Conservation (phyloP, 805 yeast species). For the Candida arabinofermentans region DNA sequence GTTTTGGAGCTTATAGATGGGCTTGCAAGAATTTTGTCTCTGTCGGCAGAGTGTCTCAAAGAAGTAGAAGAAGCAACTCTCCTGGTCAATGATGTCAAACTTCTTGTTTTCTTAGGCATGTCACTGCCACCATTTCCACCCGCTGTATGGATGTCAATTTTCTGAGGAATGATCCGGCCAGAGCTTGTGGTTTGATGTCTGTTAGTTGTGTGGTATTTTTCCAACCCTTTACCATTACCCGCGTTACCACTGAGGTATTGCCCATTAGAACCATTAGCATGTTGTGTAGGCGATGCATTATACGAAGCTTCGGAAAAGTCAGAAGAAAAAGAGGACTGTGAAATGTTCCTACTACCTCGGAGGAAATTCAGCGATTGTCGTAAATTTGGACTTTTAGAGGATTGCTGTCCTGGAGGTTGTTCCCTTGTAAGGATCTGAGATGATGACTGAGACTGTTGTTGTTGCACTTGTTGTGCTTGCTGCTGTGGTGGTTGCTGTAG, state of each 20-base stretch:
- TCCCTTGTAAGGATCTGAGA: slow-evolving; percentile 1
- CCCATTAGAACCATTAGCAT: neutral
- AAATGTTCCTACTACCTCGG: slow-evolving; percentile 26
- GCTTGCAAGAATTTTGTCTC: slow-evolving; percentile 25
- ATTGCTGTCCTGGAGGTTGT: slow-evolving; percentile 9
- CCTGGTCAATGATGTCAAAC: slow-evolving; percentile 40
- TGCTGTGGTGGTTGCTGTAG: slow-evolving; percentile 5
- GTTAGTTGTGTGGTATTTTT: slow-evolving; percentile 31
- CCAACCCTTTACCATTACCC: slow-evolving; percentile 18
- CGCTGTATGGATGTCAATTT: slow-evolving; percentile 31
- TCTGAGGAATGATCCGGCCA: slow-evolving; percentile 45
- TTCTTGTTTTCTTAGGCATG: slow-evolving; percentile 41
- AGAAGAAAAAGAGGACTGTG: slow-evolving; percentile 20
- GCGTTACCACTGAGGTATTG: neutral
- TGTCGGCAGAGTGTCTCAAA: slow-evolving; percentile 28
- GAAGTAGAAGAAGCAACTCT: slow-evolving; percentile 34
- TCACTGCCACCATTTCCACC: slow-evolving; percentile 2
- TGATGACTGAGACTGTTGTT: slow-evolving; percentile 8
- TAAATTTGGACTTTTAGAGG: slow-evolving; percentile 31
- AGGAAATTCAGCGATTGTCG: slow-evolving; percentile 36
- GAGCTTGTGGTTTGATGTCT: slow-evolving; percentile 37
- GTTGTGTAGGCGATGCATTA: neutral
- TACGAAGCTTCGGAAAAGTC: slow-evolving; percentile 10
- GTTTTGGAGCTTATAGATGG: slow-evolving; percentile 39
- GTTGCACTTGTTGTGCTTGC: slow-evolving; percentile 3